These are phyloP conservation scores for Aeschynomene evenia DNA, from an alignment of 306 rosid genomes.

Conservation along the genomic window DNA sequence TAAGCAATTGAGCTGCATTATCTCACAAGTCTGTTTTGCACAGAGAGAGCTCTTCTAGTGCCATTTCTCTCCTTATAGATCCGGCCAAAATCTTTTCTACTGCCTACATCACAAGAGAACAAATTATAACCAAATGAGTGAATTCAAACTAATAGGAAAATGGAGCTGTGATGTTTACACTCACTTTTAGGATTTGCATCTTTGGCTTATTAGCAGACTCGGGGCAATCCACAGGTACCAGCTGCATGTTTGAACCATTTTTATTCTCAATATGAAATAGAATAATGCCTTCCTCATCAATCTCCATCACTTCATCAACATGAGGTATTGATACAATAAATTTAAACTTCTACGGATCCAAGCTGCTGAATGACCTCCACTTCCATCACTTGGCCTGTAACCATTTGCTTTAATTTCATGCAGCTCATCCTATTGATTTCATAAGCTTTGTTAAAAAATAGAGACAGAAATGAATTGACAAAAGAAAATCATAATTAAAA, in stretches of 20 bases:
- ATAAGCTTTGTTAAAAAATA: no score
- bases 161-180: slow-evolving; percentile 28
- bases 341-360: slow-evolving; percentile 80
- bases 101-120: slow-evolving; percentile 47
- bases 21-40: slow-evolving; percentile 73
- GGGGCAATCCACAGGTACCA: slow-evolving; percentile 58
- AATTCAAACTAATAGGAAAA: slow-evolving; percentile 25
- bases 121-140: slow-evolving; percentile 15
- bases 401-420: slow-evolving; percentile 65
- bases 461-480: no score
- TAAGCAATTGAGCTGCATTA: slow-evolving; percentile 76
- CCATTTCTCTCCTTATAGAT: slow-evolving; percentile 94
- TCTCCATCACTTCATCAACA: slow-evolving; percentile 92
- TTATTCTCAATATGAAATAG: slow-evolving; percentile 43
- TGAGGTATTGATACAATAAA: slow-evolving; percentile 51
- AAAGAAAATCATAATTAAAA: no score
- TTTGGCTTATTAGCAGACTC: slow-evolving; percentile 58
- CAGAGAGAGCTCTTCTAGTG: slow-evolving; percentile 70
- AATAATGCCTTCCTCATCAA: slow-evolving; percentile 87
- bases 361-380: slow-evolving; percentile 69
- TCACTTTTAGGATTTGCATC: slow-evolving; percentile 76
- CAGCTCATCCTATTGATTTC: no score
- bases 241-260: slow-evolving; percentile 51
- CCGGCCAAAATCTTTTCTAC: slow-evolving; percentile 91
- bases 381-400: slow-evolving; percentile 43